phyloP scores from a whole-genome alignment of 345 rosid species.

The Odontarrhena argentea region DNA sequence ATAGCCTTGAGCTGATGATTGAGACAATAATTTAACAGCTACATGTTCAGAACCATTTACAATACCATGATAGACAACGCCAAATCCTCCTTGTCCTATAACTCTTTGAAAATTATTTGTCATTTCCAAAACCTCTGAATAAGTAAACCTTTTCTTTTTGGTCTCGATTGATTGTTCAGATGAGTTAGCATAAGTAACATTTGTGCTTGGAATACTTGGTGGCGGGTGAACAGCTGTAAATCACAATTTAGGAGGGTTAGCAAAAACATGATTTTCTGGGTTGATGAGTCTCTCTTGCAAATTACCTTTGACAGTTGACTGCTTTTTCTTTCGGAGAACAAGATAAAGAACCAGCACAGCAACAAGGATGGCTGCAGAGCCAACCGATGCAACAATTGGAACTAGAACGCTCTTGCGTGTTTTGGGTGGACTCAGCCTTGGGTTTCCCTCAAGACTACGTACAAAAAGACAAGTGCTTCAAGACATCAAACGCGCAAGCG shows the following conservation, averaged over 20 bases:
- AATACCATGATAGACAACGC: slow-evolving; percentile 41
- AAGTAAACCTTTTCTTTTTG: slow-evolving; percentile 28
- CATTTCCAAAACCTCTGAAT: slow-evolving; percentile 34
- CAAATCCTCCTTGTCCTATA: slow-evolving; percentile 55
- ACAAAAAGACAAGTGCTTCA: background rate
- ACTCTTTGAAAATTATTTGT: slow-evolving; percentile 43
- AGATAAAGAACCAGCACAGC: slow-evolving; percentile 1
- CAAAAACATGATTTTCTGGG: background rate
- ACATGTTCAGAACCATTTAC: slow-evolving; percentile 38
- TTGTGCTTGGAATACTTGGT: background rate
- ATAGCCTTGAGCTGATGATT: slow-evolving; percentile 36
- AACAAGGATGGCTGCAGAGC: background rate
- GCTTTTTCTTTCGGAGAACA: background rate
- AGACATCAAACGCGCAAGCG: no score
- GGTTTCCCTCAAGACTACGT: slow-evolving; percentile 28
- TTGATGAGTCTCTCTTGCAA: background rate
- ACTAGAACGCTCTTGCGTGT: background rate
- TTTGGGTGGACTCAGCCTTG: slow-evolving; percentile 2
- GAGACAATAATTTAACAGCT: slow-evolving; percentile 48
- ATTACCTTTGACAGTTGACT: slow-evolving; percentile 1
- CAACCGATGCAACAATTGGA: slow-evolving; percentile 7
- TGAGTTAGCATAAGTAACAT: slow-evolving; percentile 1
- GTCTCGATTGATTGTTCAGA: background rate
- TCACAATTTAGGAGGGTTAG: background rate
- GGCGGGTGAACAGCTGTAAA: slow-evolving; percentile 3